Evolutionary conservation across 2,329 filamentous ascomycete species (phyloP), one percentile per base, ranked within the genome.

Genomic region (Microcyclosporella mali): DNA sequence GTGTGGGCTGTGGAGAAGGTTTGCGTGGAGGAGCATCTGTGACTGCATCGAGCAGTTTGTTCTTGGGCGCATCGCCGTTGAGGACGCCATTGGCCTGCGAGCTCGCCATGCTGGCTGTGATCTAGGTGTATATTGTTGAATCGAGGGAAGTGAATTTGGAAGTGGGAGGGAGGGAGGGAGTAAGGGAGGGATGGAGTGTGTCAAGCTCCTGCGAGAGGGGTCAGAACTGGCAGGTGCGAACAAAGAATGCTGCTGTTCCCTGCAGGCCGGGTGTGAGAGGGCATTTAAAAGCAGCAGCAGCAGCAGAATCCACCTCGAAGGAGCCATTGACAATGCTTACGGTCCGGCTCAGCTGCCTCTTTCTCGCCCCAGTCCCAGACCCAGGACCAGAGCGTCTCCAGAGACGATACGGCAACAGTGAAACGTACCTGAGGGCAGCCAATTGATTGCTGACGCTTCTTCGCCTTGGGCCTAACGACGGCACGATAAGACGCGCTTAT

Each of bases 1-100:
- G 87, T 45, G 87, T 89, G 18, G 89, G 88, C 63, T 94, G 86
- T 17, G 88, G 88, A 42, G 89, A 95, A 17, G 89, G 86, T 50
- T 84, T 78, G 43, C 86, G 80, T 59, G 70, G 66, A 28, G 72
- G 73, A 7, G 70, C 69, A 30, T 72, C 66, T 40, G 73, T 66
- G 45, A 74, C 71, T 53, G 71, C 68, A 40, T 80, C 74, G 37
- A 81, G 69, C 49, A 77, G 68, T 64, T 79, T 81, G 64, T 81
- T 77, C 52, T 70, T 54, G 2, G 50, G 42, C 19, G 40, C 42
- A 15, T 40, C 29, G 40, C 41, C 45, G 38, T 50, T 48, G 14
- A 33, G 27, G 40, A 21, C 37, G 36, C 37, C 40, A 31, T 40
- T 43, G 35, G 35, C 37, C 15, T 46, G 43, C 16, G 36, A 28